Base-by-base conservation (phyloP, 345 rosid genomes). In the Eucalyptus decipiens region DNA sequence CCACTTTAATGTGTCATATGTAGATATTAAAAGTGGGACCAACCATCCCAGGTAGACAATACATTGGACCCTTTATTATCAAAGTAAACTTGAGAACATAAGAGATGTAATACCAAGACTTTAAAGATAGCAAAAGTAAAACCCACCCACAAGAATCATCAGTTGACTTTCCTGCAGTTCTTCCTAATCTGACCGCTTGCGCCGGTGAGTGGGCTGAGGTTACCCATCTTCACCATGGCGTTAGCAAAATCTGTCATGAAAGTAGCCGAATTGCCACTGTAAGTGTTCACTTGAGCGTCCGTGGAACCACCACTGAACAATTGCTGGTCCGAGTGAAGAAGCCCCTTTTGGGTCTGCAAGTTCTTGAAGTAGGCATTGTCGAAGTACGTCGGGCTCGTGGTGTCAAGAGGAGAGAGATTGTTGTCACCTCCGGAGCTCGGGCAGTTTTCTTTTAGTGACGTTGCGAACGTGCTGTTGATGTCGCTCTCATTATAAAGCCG, bases 271-370 rank as follows among this genome's bases (percentile, higher is more conserved):
- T 89, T 92, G 17, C 88, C 45, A 89, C 93, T 93, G 67, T 93
- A 96, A 58, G 93, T 86, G 28, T 86, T 92, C 69, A 95, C 96
- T 88, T 91, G 93, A 58, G 93, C 37, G 23, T 93, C 91, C 4
- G 95, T 94, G 9, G 97, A 91, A 4, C 95, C 95, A 4, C 94
- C 92, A 34, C 86, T 93, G 19, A 93, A 95, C 85, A 96, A 94
- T 88, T 93, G 90, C 85, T 96, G 98, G 85, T 96, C 97, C 11
- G 97, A 96, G 81, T 94, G 95, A 60, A 94, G 90, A 2, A 95
- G 95, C 8, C 98, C 97, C 65, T 91, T 92, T 50, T 93, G 88
- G 89, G 86, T 89, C 87, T 89, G 11, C 91, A 95, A 92, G 89
- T 95, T 90, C 90, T 88, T 94, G 92, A 88, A 96, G 90, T 96